Evolutionary conservation across 805 yeast genomes (phyloP), one percentile per base, ranked within the genome.

Genomic region (Debaryomyces maramus): DNA sequence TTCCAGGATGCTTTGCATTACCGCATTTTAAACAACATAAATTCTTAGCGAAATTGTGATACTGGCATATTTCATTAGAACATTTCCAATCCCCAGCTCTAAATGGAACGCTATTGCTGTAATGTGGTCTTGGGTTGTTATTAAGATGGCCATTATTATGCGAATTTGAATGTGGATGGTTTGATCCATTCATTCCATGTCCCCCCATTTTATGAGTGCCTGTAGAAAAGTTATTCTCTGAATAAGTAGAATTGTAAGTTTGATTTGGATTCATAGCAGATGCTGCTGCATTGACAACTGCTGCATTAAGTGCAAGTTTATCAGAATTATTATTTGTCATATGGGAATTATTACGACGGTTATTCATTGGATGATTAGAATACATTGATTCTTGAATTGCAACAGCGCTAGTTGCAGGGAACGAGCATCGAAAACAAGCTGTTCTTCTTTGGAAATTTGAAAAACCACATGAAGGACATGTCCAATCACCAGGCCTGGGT

Each of bases 1-100:
- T 35, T 38, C 49, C 56, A 7, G 52, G 46, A 3, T 73, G 74
- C 40, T 69, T 78, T 32, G 90, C 82, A 1, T 87, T 85, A 3
- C 96, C 95, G 65, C 97, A 89, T 58, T 91, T 83, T 57, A 89
- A 72, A 59, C 97, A 89, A 42, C 83, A 80, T 41, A 87, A 71
- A 60, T 89, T 89, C 56, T 89, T 89, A 3, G 97, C 97, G 71
- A 89, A 89, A 61, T 89, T 89, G 62, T 89, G 97, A 61, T 90
- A 90, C 23, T 81, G 74, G 60, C 97, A 90, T 18, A 77, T 70
- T 40, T 84, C 90, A 47, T 77, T 80, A 19, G 78, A 71, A 68
- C 97, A 90, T 61, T 88, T 89, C 97, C 97, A 90, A 64, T 89
- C 97, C 38, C 97, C 97, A 3, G 97, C 97, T 52, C 97, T 77